phyloP scores from a whole-genome alignment of 306 rosid genomes.

The Herpetospermum pedunculosum region DNA sequence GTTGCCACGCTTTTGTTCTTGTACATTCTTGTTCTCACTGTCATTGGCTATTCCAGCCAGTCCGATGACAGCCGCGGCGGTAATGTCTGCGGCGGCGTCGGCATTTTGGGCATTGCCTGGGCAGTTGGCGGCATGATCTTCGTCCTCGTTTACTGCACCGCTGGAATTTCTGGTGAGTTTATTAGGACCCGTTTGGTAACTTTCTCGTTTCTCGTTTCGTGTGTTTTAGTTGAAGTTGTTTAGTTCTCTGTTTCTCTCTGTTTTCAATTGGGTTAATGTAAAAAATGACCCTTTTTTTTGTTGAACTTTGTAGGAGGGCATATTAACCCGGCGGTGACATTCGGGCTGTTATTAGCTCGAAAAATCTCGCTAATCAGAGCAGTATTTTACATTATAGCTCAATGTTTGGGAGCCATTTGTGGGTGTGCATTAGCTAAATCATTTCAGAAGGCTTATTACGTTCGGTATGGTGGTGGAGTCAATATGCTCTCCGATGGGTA shows the following conservation, averaged over 20 bases:
- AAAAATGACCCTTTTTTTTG: not conserved
- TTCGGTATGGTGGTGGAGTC: not conserved
- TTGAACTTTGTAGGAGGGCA: slow-evolving; percentile 13
- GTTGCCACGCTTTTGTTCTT: slow-evolving; percentile 20
- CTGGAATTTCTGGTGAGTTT: slow-evolving; percentile 19
- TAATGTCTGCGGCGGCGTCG: slow-evolving; percentile 9
- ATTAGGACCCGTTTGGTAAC: too few relatives aligned
- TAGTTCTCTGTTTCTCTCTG: not conserved
- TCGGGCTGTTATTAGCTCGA: slow-evolving; percentile 16
- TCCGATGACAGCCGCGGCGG: too few relatives aligned
- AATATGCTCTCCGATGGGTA: slow-evolving; percentile 2
- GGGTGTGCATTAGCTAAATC: slow-evolving; percentile 19
- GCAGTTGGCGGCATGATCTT: slow-evolving; percentile 26
- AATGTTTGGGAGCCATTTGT: slow-evolving; percentile 22
- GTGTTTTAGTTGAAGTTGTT: too few relatives aligned
- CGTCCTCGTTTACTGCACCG: slow-evolving; percentile 20
- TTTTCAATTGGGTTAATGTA: not conserved
- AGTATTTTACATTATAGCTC: slow-evolving; percentile 13
- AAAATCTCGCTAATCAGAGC: slow-evolving; percentile 18
- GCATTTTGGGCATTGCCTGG: slow-evolving; percentile 18
- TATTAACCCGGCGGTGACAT: slow-evolving; percentile 24
- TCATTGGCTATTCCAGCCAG: slow-evolving; percentile 8
- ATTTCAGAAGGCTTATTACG: not conserved
- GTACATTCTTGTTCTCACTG: slow-evolving; percentile 16
- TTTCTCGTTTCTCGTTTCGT: too few relatives aligned